Percentiles rank a stretch among this genome's conserved stretches.
These are phyloP conservation scores for Saccharomycopsis fermentans DNA, from an alignment of 805 yeast species.

Conservation along the genomic window DNA sequence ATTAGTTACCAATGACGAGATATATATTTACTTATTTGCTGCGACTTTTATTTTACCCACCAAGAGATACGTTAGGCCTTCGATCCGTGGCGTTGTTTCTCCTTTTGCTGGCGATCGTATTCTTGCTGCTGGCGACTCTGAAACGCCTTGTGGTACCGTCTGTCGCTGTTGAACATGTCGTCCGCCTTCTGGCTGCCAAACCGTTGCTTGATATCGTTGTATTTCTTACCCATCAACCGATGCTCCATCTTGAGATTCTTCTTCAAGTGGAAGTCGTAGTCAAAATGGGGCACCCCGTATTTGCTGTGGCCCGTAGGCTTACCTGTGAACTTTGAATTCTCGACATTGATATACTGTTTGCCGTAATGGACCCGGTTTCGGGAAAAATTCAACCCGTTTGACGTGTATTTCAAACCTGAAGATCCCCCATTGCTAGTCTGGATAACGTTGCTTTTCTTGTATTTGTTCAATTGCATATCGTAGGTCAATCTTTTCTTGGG, in stretches of 20 bases:
- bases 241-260: constrained; percentile 36
- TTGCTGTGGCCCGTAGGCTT: constrained; percentile 27
- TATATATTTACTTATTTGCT: no score
- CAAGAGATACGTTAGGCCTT: no score
- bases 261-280: constrained; percentile 33
- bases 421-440: background rate
- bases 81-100: background rate
- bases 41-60: no score
- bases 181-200: constrained; percentile 1
- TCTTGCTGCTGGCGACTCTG: background rate
- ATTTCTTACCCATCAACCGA: constrained; percentile 28
- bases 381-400: constrained; percentile 15
- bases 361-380: constrained; percentile 19
- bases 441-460: background rate
- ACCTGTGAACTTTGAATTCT: constrained; percentile 26
- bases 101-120: background rate
- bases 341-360: constrained; percentile 16
- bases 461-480: constrained; percentile 24
- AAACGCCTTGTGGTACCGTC: constrained; percentile 9
- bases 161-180: constrained; percentile 5
- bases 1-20: no score
- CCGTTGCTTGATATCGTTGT: constrained; percentile 1
- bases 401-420: constrained; percentile 6
- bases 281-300: constrained; percentile 37
- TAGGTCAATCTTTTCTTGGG: constrained; percentile 28